Percentiles rank a stretch among this genome's conserved stretches.
phyloP scores from a whole-genome alignment of 2,329 filamentous ascomycete species.

The Aspergillus japonicus region DNA sequence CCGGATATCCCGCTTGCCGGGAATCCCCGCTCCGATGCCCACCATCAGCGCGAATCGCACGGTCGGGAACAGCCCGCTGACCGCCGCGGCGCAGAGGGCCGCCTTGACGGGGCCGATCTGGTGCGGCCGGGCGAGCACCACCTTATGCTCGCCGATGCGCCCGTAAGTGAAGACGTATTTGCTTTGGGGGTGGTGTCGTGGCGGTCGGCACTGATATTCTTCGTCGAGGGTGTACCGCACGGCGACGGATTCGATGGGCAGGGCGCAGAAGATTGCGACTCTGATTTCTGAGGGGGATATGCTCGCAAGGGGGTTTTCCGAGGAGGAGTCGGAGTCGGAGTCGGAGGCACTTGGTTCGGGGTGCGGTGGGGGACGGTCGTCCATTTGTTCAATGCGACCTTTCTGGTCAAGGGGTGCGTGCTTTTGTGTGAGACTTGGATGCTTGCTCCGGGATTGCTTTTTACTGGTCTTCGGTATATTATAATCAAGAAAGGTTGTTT shows the following conservation, averaged over 20 bases:
- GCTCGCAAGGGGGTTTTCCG: not conserved
- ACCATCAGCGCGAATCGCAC: conserved; percentile 22
- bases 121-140: not conserved
- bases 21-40: conserved; percentile 24
- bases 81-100: conserved; percentile 2
- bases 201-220: conserved; percentile 16
- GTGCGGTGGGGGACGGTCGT: not conserved
- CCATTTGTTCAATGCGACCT: too few relatives aligned
- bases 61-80: conserved; percentile 17
- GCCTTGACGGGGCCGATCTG: not conserved
- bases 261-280: not conserved
- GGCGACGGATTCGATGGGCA: not conserved
- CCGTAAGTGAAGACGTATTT: conserved; percentile 1
- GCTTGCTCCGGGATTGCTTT: too few relatives aligned
- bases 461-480: too few relatives aligned
- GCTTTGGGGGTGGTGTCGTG: not conserved
- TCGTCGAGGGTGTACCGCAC: not conserved
- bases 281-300: not conserved
- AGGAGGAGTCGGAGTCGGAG: not conserved
- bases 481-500: too few relatives aligned
- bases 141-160: not conserved
- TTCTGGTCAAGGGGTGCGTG: too few relatives aligned
- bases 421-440: too few relatives aligned
- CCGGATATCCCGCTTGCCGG: conserved; percentile 17
- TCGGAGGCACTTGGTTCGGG: not conserved